A percentile compares a stretch with the other conserved stretches of the same genome.
Evolutionary conservation across 2,329 filamentous ascomycete species (phyloP).

Genomic region (Cytospora piceae): DNA sequence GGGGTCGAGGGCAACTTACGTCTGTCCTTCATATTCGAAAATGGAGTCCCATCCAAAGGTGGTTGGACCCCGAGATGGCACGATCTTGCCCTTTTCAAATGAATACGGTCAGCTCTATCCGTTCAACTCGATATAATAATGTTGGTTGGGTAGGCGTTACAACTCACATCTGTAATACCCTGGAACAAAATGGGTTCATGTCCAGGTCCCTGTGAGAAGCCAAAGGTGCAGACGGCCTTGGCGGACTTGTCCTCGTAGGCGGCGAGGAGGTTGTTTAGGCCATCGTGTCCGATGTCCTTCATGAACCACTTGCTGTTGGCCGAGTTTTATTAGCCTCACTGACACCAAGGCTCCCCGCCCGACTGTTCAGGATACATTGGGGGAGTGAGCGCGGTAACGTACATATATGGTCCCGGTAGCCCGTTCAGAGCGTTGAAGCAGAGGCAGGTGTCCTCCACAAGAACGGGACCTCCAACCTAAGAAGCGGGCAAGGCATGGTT

Average conservation of each 20-base stretch:
- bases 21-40: slow-evolving; percentile 91
- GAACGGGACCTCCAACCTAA: slow-evolving; percentile 81
- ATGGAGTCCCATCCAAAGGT: slow-evolving; percentile 95
- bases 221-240: slow-evolving; percentile 95
- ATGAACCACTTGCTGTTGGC: slow-evolving; percentile 87
- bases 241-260: slow-evolving; percentile 90
- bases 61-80: slow-evolving; percentile 77
- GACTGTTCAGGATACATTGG: neutral
- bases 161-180: slow-evolving; percentile 77
- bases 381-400: slow-evolving; percentile 40
- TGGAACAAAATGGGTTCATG: slow-evolving; percentile 87
- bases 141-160: too few relatives aligned
- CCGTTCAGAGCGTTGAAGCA: slow-evolving; percentile 90
- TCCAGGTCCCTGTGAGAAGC: slow-evolving; percentile 83
- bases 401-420: slow-evolving; percentile 97
- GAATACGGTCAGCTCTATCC: neutral
- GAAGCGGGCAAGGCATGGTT: neutral
- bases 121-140: too few relatives aligned
- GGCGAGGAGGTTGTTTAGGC: slow-evolving; percentile 86
- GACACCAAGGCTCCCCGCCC: neutral
- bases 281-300: slow-evolving; percentile 76
- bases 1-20: slow-evolving; percentile 56
- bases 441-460: slow-evolving; percentile 94
- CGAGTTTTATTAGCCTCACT: neutral
- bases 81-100: slow-evolving; percentile 68